Percentiles rank a stretch among this genome's conserved stretches.
These are phyloP conservation scores for Salix purpurea DNA, from an alignment of 345 rosid species.

Conservation along the genomic window DNA sequence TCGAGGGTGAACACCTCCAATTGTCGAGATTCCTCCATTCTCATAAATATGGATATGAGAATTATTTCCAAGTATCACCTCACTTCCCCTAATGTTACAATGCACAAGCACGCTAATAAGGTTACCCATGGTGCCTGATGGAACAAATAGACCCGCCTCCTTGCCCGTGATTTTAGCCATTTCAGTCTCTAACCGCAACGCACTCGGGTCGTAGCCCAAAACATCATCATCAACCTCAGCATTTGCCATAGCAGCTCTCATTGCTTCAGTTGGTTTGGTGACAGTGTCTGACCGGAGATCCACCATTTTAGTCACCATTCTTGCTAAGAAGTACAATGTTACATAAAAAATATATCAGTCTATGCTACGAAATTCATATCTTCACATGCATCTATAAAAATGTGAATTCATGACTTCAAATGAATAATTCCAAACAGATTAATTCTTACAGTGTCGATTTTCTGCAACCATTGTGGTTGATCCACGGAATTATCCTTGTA, in stretches of 20 bases:
- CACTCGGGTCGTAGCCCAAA: slow-evolving; percentile 62
- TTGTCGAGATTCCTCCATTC: slow-evolving; percentile 81
- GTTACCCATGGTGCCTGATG: slow-evolving; percentile 97
- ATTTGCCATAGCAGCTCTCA: slow-evolving; percentile 83
- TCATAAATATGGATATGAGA: slow-evolving; percentile 77
- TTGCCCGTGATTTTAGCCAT: slow-evolving; percentile 69
- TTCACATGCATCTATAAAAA: neutral
- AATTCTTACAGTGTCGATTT: slow-evolving; percentile 17
- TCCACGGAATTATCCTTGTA: neutral
- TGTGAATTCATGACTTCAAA: neutral
- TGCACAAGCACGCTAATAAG: slow-evolving; percentile 86
- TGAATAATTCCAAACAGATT: neutral
- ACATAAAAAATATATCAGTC: neutral
- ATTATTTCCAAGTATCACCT: slow-evolving; percentile 82
- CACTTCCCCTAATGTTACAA: slow-evolving; percentile 86
- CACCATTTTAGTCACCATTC: slow-evolving; percentile 61
- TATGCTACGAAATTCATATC: neutral
- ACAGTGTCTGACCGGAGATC: slow-evolving; percentile 96
- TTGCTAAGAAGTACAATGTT: slow-evolving; percentile 18
- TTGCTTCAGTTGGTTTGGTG: slow-evolving; percentile 77
- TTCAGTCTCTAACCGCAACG: slow-evolving; percentile 56
- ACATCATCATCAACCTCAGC: slow-evolving; percentile 97
- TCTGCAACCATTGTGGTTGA: slow-evolving; percentile 25
- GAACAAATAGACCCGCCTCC: slow-evolving; percentile 86
- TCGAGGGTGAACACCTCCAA: slow-evolving; percentile 89